A percentile compares a stretch with the other conserved stretches of the same genome.
These are phyloP conservation scores for Tuber indicum DNA, from an alignment of 495 filamentous ascomycete genomes.

Conservation along the genomic window DNA sequence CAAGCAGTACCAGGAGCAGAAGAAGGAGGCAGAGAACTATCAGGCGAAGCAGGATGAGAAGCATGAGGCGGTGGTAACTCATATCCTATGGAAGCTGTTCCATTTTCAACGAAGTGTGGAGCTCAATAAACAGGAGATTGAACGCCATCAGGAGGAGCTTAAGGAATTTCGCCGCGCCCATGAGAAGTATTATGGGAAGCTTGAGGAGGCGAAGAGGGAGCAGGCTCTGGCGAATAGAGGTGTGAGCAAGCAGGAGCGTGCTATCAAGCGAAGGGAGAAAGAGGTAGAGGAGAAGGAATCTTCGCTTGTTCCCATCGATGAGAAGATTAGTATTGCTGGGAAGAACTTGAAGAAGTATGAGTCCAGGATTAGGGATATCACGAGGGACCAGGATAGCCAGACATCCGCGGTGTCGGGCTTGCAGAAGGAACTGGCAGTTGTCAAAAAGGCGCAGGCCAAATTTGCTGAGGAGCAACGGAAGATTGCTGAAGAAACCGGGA, in stretches of 20 bases:
- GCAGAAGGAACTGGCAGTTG: conserved; percentile 69
- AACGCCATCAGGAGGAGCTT: conserved; percentile 89
- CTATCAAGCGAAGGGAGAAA: conserved; percentile 77
- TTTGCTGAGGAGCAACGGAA: conserved; percentile 86
- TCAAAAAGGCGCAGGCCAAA: conserved; percentile 81
- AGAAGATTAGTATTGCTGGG: conserved; percentile 80
- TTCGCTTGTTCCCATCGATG: conserved; percentile 76
- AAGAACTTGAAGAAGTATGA: conserved; percentile 61
- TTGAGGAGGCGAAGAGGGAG: conserved; percentile 81
- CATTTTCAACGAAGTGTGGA: conserved; percentile 93
- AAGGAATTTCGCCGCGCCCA: conserved; percentile 87
- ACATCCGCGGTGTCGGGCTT: conserved; percentile 58
- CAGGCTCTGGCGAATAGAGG: conserved; percentile 73
- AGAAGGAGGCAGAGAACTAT: conserved; percentile 89
- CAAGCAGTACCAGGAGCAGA: conserved; percentile 94
- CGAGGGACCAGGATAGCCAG: conserved; percentile 68
- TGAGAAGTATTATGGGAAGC: conserved; percentile 71
- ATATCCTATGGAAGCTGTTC: conserved; percentile 94
- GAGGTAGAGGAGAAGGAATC: conserved; percentile 82
- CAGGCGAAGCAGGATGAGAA: conserved; percentile 79
- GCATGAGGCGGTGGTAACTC: conserved; percentile 86
- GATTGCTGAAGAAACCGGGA: conserved; percentile 73
- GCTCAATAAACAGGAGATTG: conserved; percentile 80
- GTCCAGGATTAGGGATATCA: conserved; percentile 61
- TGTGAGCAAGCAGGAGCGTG: conserved; percentile 71